Evolutionary conservation across 306 rosid genomes (phyloP).

Genomic region (Psophocarpus tetragonolobus): DNA sequence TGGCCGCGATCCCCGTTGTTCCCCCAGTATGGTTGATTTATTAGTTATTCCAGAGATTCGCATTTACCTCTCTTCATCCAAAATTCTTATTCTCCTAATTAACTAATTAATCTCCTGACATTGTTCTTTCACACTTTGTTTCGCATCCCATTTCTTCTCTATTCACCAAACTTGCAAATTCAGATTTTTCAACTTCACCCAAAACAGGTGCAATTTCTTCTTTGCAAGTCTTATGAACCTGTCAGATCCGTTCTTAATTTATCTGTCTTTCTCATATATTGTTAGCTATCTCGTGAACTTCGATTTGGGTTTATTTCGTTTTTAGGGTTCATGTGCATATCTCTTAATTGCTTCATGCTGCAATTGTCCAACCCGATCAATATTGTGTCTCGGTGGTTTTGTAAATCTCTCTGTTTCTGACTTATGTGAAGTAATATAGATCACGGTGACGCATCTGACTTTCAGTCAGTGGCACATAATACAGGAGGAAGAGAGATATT

Average conservation of each 20-base stretch:
- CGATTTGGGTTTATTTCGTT: background rate
- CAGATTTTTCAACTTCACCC: background rate
- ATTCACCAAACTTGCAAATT: conserved; percentile 10
- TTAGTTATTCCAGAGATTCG: background rate
- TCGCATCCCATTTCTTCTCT: conserved; percentile 15
- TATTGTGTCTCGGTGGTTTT: background rate
- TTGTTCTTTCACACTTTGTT: conserved; percentile 29
- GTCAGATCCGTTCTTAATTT: conserved; percentile 35
- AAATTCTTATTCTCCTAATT: conserved; percentile 6
- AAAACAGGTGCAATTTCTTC: conserved; percentile 40
- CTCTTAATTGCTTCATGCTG: conserved; percentile 1
- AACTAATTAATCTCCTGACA: background rate
- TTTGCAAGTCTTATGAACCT: background rate
- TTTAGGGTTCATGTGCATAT: background rate
- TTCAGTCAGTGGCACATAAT: background rate
- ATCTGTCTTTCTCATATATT: background rate
- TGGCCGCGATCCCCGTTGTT: conserved; percentile 36
- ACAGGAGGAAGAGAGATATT: background rate
- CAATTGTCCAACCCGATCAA: background rate
- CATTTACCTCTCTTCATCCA: background rate
- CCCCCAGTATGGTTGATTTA: background rate
- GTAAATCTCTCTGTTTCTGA: background rate
- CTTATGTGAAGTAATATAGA: background rate
- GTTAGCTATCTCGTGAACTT: conserved; percentile 21
- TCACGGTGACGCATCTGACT: background rate